A percentile compares a stretch with the other conserved stretches of the same genome.
These are phyloP conservation scores for Porogramme epimiltina DNA, from an alignment of 1,284 basidiomycete genomes.

Conservation along the genomic window DNA sequence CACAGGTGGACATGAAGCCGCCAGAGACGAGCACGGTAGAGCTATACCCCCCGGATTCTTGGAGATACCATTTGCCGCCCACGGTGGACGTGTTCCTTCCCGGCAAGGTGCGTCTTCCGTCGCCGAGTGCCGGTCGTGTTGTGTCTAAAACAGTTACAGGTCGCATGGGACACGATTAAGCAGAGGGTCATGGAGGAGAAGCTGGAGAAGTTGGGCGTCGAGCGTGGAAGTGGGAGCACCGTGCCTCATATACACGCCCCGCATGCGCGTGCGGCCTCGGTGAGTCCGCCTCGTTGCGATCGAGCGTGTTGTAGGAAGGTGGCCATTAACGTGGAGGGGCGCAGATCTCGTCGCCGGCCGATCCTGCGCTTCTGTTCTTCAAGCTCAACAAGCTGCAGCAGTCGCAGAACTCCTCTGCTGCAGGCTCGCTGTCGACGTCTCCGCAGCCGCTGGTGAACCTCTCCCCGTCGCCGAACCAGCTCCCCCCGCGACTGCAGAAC, in stretches of 20 bases:
- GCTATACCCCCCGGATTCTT: constrained; percentile 62
- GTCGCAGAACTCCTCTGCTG: constrained; percentile 56
- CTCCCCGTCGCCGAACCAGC: constrained; percentile 52
- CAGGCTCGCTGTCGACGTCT: constrained; percentile 59
- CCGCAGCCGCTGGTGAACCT: constrained; percentile 58
- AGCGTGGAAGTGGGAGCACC: constrained; percentile 59
- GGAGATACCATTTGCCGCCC: constrained; percentile 55
- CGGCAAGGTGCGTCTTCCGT: constrained; percentile 63
- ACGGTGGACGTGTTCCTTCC: constrained; percentile 80
- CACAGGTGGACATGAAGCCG: constrained; percentile 34
- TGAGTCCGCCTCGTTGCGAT: constrained; percentile 41
- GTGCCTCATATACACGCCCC: constrained; percentile 65
- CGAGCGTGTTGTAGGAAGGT: neutral
- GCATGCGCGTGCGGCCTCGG: constrained; percentile 78
- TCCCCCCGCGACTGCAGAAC: constrained; percentile 48
- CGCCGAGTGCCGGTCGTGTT: neutral
- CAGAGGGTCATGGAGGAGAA: constrained; percentile 76
- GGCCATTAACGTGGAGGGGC: neutral
- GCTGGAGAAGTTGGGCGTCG: constrained; percentile 75
- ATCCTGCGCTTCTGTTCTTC: constrained; percentile 75
- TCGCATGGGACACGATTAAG: constrained; percentile 71
- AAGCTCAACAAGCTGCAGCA: constrained; percentile 82
- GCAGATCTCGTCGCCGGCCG: constrained; percentile 85
- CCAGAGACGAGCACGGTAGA: constrained; percentile 58
- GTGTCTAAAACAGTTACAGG: constrained; percentile 37